These are phyloP conservation scores for Triglochin maritima DNA, from an alignment of 106 monocot genomes.

Conservation along the genomic window DNA sequence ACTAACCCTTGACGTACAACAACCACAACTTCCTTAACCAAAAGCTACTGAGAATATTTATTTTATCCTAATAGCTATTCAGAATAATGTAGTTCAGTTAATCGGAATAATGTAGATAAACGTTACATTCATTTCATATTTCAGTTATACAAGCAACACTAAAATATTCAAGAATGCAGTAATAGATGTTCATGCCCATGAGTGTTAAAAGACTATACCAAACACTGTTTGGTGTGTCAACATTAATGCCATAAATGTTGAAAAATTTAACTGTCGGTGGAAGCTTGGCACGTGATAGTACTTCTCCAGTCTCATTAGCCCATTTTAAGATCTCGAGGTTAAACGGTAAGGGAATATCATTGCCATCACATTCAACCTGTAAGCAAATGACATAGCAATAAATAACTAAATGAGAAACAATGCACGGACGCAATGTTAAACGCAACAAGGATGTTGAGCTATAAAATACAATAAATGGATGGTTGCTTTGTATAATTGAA, in stretches of 20 bases:
- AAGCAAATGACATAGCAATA: slow-evolving; percentile 5
- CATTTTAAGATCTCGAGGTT: slow-evolving; percentile 76
- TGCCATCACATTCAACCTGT: slow-evolving; percentile 59
- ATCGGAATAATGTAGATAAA: too few species aligned
- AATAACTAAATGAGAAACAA: not conserved
- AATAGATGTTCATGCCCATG: too few species aligned
- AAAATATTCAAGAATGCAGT: not conserved
- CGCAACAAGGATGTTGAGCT: too few species aligned
- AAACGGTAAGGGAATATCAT: slow-evolving; percentile 63
- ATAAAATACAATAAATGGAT: too few species aligned
- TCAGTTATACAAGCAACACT: not conserved
- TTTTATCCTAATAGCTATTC: too few species aligned
- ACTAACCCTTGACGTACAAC: not conserved
- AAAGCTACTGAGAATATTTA: too few species aligned
- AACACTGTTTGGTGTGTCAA: slow-evolving; percentile 75
- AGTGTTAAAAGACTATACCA: slow-evolving; percentile 39
- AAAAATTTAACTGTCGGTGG: slow-evolving; percentile 74
- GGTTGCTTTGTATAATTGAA: too few species aligned
- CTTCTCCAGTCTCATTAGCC: slow-evolving; percentile 74
- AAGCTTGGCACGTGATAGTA: slow-evolving; percentile 68
- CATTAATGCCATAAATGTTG: slow-evolving; percentile 81
- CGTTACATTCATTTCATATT: not conserved
- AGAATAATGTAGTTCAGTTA: too few species aligned
- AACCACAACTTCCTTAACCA: not conserved
- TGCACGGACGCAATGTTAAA: too few species aligned